Conservation (phyloP, 345 rosid genomes). For the Isatis tinctoria region DNA sequence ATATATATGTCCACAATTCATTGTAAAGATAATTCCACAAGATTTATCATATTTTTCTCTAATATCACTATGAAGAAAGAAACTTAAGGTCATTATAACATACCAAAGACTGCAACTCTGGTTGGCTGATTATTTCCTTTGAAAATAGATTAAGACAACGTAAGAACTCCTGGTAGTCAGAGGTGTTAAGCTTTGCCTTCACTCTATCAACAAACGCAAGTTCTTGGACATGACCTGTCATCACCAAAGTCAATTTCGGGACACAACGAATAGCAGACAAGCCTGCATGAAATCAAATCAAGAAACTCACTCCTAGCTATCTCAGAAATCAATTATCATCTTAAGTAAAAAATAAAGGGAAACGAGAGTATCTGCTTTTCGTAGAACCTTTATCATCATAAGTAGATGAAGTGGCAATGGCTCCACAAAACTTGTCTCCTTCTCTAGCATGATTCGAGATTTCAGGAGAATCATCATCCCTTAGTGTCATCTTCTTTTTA, state of each 20-base stretch:
- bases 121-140: constrained; percentile 71
- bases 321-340: not conserved
- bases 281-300: not conserved
- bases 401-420: constrained; percentile 46
- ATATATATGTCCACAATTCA: constrained; percentile 15
- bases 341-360: not conserved
- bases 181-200: constrained; percentile 60
- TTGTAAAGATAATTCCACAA: not conserved
- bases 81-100: constrained; percentile 13
- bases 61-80: not conserved
- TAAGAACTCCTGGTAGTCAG: constrained; percentile 77
- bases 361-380: constrained; percentile 44
- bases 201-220: constrained; percentile 81
- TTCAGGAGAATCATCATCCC: constrained; percentile 48
- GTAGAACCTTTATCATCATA: constrained; percentile 65
- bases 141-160: constrained; percentile 83
- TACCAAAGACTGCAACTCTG: constrained; percentile 87
- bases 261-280: not conserved
- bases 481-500: constrained; percentile 42
- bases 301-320: not conserved
- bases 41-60: not conserved
- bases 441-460: constrained; percentile 56
- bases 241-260: constrained; percentile 18
- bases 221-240: constrained; percentile 68
- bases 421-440: constrained; percentile 52